Evolutionary conservation across 306 rosid species (phyloP).

Genomic region (Pachyrhizus erosus): DNA sequence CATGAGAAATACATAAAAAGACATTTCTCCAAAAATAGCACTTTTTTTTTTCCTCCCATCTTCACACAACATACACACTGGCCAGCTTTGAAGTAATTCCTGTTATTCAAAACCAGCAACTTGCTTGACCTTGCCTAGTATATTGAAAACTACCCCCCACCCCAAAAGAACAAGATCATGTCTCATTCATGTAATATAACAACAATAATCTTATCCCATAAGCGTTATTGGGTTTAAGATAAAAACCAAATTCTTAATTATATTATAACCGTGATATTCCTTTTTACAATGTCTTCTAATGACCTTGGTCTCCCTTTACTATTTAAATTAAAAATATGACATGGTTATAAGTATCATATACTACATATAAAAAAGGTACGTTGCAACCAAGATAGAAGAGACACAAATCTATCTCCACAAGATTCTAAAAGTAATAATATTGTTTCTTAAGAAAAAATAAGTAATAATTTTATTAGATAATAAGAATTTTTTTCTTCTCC

Average conservation of each 20-base stretch:
- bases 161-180: no score
- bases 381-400: not conserved
- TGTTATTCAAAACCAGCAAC: no score
- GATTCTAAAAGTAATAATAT: constrained; percentile 1
- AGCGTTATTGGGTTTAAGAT: no score
- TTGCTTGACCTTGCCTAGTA: no score
- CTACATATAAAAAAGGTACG: not conserved
- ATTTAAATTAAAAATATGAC: constrained; percentile 13
- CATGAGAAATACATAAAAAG: not conserved
- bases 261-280: not conserved
- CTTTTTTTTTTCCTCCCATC: no score
- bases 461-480: not conserved
- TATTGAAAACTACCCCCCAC: no score
- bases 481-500: constrained; percentile 3
- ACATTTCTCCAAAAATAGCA: no score
- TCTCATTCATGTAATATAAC: no score
- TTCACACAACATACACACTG: no score
- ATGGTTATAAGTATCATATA: constrained; percentile 11
- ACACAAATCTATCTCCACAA: not conserved
- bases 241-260: not conserved
- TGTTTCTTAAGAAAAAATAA: not conserved
- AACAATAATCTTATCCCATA: no score
- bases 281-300: not conserved
- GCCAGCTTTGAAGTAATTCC: no score
- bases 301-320: not conserved